Evolutionary conservation across 2,329 filamentous ascomycete genomes (phyloP).

Genomic region (Ampelomyces quisqualis): DNA sequence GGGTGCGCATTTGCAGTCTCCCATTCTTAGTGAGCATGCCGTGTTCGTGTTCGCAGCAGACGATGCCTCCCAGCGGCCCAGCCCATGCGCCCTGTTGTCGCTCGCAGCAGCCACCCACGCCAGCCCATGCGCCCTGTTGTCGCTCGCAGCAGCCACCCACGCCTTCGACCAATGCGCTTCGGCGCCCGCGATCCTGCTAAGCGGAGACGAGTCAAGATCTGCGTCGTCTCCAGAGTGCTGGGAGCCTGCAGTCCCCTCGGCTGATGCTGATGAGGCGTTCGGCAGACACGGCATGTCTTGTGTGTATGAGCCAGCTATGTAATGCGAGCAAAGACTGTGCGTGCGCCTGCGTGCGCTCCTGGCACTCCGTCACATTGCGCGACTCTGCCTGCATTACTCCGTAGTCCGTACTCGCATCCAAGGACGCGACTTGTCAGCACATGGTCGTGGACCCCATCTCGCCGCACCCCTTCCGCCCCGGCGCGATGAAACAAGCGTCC

Average conservation of each 20-base stretch:
- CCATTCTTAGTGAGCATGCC: constrained; percentile 2
- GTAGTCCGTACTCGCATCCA: no score
- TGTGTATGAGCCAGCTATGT: not conserved
- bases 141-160: constrained; percentile 7
- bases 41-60: constrained; percentile 3
- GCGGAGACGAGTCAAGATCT: constrained; percentile 19
- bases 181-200: constrained; percentile 12
- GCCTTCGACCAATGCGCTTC: constrained; percentile 13
- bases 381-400: not conserved
- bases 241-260: constrained; percentile 9
- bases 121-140: no score
- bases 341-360: not conserved
- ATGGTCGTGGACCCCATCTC: not conserved
- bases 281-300: constrained; percentile 2
- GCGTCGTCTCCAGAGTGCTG: constrained; percentile 20
- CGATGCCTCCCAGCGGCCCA: not conserved
- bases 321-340: not conserved
- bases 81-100: no score
- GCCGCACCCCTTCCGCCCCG: no score
- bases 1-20: constrained; percentile 3
- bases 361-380: not conserved
- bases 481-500: no score
- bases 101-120: no score
- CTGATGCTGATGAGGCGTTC: not conserved
- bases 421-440: not conserved